These are phyloP conservation scores for Plasmodium sp. DNA, from an alignment of 169 alveolate genomes.

Conservation along the genomic window DNA sequence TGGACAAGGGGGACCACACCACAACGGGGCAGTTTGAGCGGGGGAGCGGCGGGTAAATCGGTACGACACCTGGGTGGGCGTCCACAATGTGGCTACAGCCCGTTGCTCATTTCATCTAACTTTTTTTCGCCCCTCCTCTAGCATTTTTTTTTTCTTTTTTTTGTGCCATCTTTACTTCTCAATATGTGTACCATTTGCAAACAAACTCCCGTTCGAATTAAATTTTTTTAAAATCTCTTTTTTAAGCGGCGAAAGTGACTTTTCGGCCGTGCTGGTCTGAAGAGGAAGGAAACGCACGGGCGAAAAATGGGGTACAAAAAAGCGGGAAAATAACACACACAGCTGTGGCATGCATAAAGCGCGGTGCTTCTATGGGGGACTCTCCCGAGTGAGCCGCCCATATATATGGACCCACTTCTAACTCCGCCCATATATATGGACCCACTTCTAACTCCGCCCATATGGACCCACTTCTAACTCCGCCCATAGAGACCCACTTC, in stretches of 20 bases:
- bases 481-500: no score
- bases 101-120: not conserved
- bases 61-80: not conserved
- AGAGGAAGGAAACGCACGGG: not conserved
- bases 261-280: not conserved
- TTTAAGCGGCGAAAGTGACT: not conserved
- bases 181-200: not conserved
- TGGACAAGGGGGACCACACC: not conserved
- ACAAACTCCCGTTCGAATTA: not conserved
- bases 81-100: not conserved
- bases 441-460: not conserved
- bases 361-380: not conserved
- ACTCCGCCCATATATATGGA: no score
- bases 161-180: not conserved
- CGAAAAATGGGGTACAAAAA: not conserved
- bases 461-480: no score
- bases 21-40: not conserved
- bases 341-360: not conserved
- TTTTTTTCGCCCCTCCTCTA: not conserved
- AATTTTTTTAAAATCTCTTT: not conserved
- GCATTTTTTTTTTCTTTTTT: not conserved
- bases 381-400: not conserved
- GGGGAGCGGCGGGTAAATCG: not conserved
- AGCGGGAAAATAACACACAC: not conserved
- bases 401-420: no score